Conservation (phyloP, 225 moss, liverwort and hornwort genomes). For the Polytrichum formosum region DNA sequence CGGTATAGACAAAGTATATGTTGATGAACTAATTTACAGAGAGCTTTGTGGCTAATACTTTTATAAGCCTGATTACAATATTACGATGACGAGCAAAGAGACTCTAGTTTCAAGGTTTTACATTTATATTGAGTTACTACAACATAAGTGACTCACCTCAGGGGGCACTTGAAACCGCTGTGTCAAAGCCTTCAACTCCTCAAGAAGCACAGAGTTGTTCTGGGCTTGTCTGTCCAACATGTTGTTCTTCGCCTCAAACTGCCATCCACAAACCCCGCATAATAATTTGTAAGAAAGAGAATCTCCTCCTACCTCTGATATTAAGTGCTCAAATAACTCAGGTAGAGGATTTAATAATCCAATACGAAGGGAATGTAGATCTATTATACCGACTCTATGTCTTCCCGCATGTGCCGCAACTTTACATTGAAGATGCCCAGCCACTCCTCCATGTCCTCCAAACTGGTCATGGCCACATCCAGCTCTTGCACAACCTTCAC, state of each 20-base stretch:
- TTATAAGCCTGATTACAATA: too few species aligned
- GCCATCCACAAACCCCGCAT: slow-evolving; percentile 15
- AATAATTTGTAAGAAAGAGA: too few species aligned
- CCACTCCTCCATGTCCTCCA: slow-evolving; percentile 99
- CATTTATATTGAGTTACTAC: not conserved
- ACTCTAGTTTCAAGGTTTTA: not conserved
- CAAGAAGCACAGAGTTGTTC: slow-evolving; percentile 80
- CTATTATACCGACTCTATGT: slow-evolving; percentile 80
- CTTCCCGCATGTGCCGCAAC: slow-evolving; percentile 97
- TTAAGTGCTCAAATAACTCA: too few species aligned
- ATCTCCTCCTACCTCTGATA: too few species aligned
- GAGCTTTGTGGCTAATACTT: too few species aligned
- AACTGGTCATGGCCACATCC: slow-evolving; percentile 87
- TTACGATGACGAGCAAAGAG: not conserved
- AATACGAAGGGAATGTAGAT: too few species aligned
- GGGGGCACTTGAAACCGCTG: slow-evolving; percentile 83
- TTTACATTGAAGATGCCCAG: slow-evolving; percentile 99
- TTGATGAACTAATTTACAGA: too few species aligned
- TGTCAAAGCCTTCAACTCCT: slow-evolving; percentile 80
- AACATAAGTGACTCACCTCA: slow-evolving; percentile 45
- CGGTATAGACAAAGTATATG: too few species aligned
- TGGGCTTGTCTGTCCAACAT: slow-evolving; percentile 94
- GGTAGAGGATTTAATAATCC: too few species aligned
- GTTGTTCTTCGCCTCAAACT: slow-evolving; percentile 99
- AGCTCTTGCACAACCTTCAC: slow-evolving; percentile 93